phyloP scores from a whole-genome alignment of 768 basidiomycete species.

The Tulasnella sp. region DNA sequence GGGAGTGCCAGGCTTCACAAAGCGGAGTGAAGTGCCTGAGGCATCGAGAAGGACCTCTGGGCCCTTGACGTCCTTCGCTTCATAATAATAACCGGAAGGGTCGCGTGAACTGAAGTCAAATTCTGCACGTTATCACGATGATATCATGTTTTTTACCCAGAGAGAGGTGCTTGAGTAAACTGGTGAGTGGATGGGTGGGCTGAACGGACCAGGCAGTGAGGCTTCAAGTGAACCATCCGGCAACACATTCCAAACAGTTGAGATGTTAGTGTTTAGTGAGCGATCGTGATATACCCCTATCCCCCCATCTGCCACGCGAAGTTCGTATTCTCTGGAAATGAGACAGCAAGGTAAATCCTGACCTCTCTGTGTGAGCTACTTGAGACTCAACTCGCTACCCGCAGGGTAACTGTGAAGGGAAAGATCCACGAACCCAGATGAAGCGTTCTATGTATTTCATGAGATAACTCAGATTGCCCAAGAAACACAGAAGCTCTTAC shows the following conservation, averaged over 20 bases:
- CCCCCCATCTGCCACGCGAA: background rate
- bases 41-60: background rate
- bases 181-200: background rate
- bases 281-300: background rate
- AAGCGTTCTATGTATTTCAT: background rate
- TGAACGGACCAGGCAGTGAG: background rate
- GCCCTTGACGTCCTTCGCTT: background rate
- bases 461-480: background rate
- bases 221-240: background rate
- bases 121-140: background rate
- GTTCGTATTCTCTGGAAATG: background rate
- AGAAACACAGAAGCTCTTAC: background rate
- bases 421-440: background rate
- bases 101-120: background rate
- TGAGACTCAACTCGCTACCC: background rate
- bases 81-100: background rate
- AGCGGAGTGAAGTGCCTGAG: background rate
- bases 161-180: too few relatives aligned
- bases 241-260: background rate
- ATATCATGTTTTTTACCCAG: background rate
- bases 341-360: background rate
- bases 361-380: background rate
- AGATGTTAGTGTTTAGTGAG: background rate
- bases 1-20: background rate
- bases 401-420: background rate